These are phyloP conservation scores for Coemansia sp. DNA, from an alignment of 192 early-diverging fungal species.

Conservation along the genomic window DNA sequence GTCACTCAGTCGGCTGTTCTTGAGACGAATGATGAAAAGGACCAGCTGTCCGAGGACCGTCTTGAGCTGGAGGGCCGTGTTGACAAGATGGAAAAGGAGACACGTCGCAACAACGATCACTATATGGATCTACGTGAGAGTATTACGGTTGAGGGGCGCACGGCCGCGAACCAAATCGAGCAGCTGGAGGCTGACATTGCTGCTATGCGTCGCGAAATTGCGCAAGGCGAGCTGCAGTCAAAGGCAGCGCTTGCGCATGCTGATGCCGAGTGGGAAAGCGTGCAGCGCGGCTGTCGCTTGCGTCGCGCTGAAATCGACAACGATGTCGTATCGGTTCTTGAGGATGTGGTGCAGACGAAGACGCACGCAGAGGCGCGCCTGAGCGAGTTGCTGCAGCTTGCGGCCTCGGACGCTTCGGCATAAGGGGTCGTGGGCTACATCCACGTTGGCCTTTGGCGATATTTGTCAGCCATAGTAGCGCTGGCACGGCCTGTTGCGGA, in stretches of 20 bases:
- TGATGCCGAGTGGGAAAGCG: conserved; percentile 52
- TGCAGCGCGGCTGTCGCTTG: conserved; percentile 48
- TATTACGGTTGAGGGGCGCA: conserved; percentile 39
- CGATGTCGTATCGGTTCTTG: conserved; percentile 41
- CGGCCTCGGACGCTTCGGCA: conserved; percentile 9
- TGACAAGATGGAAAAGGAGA: conserved; percentile 50
- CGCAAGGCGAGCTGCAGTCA: conserved; percentile 49
- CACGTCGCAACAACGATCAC: conserved; percentile 41
- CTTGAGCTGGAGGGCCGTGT: conserved; percentile 50
- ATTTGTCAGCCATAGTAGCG: background rate
- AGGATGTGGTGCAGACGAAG: conserved; percentile 45
- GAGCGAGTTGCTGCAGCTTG: conserved; percentile 43
- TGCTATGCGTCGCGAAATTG: conserved; percentile 44
- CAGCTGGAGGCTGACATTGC: conserved; percentile 49
- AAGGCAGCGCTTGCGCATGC: conserved; percentile 43
- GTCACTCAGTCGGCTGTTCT: conserved; percentile 42
- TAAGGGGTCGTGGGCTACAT: background rate
- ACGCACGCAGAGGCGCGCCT: conserved; percentile 32
- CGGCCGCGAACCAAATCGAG: conserved; percentile 47
- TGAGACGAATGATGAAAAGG: conserved; percentile 40
- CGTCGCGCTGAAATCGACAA: conserved; percentile 47
- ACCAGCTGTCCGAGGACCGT: conserved; percentile 45
- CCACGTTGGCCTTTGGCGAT: background rate
- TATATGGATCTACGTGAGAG: conserved; percentile 45
- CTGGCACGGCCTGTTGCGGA: background rate